Percentiles rank a stretch among this genome's conserved stretches.
Evolutionary conservation across 768 basidiomycete genomes (phyloP).

Genomic region (Roridomyces roridus): DNA sequence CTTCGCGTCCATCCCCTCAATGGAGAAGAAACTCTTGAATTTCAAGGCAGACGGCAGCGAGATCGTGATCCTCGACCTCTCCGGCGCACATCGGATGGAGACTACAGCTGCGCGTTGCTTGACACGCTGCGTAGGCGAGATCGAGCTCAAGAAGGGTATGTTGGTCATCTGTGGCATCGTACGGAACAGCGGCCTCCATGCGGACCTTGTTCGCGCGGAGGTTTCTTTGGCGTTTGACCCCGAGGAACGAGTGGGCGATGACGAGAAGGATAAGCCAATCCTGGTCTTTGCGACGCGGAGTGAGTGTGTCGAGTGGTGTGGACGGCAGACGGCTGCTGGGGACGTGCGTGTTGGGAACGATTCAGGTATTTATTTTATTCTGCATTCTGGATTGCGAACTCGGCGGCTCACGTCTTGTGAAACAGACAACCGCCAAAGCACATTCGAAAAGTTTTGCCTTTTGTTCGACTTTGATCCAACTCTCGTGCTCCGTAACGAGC

Average conservation of each 20-base stretch:
- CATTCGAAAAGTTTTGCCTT: too few species aligned
- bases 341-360: too few species aligned
- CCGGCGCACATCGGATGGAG: not conserved
- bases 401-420: too few species aligned
- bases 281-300: conserved; percentile 1
- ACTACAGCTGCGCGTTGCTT: not conserved
- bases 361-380: too few species aligned
- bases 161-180: not conserved
- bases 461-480: too few species aligned
- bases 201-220: conserved; percentile 8
- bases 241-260: not conserved
- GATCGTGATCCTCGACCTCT: not conserved
- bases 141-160: too few species aligned
- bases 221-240: not conserved
- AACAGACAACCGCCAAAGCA: too few species aligned
- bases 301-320: conserved; percentile 1
- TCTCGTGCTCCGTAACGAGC: too few species aligned
- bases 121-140: not conserved
- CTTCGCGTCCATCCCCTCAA: not conserved
- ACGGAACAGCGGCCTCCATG: conserved; percentile 1
- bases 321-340: too few species aligned
- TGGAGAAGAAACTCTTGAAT: not conserved
- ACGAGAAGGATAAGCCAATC: not conserved
- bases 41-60: not conserved
- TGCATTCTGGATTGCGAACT: too few species aligned